Conservation (phyloP, 352 stramenopile genomes). For the Pythium aristosporum region DNA sequence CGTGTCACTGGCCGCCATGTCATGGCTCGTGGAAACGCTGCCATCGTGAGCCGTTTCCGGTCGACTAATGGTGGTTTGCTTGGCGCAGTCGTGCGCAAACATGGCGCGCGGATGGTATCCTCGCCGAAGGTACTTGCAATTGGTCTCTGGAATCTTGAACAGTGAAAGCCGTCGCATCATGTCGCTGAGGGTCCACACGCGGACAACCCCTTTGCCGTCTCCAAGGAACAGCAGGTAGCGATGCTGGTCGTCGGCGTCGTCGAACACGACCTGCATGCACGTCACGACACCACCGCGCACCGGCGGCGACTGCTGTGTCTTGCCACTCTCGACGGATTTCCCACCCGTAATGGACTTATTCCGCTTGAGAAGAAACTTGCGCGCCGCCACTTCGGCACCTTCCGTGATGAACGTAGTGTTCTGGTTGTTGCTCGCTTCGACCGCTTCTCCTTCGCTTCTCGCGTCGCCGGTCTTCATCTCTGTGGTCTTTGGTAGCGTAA, state of each 20-base stretch:
- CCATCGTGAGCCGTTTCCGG: not conserved
- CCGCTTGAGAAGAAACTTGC: constrained; percentile 37
- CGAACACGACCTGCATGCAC: constrained; percentile 52
- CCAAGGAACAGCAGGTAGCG: constrained; percentile 59
- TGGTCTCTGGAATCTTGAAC: constrained; percentile 58
- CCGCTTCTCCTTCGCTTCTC: not conserved
- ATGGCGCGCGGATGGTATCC: constrained; percentile 63
- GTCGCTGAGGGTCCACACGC: constrained; percentile 46
- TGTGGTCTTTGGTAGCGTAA: not conserved
- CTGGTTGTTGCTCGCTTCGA: not conserved
- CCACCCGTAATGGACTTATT: constrained; percentile 7
- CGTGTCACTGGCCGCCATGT: not conserved
- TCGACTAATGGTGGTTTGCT: constrained; percentile 33
- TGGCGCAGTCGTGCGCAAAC: constrained; percentile 56
- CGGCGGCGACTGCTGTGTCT: constrained; percentile 3
- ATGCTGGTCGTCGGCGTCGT: constrained; percentile 33
- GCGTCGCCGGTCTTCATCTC: not conserved
- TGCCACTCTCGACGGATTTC: not conserved
- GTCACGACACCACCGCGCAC: constrained; percentile 32
- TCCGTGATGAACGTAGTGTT: constrained; percentile 30
- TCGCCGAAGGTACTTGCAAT: constrained; percentile 55
- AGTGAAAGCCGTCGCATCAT: constrained; percentile 55
- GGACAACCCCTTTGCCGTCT: constrained; percentile 49
- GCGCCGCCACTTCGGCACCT: constrained; percentile 32
- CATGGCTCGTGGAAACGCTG: not conserved